A percentile compares a stretch with the other conserved stretches of the same genome.
Evolutionary conservation across 2,329 filamentous ascomycete species (phyloP).

Genomic region (Myriosclerotinia curreyana): DNA sequence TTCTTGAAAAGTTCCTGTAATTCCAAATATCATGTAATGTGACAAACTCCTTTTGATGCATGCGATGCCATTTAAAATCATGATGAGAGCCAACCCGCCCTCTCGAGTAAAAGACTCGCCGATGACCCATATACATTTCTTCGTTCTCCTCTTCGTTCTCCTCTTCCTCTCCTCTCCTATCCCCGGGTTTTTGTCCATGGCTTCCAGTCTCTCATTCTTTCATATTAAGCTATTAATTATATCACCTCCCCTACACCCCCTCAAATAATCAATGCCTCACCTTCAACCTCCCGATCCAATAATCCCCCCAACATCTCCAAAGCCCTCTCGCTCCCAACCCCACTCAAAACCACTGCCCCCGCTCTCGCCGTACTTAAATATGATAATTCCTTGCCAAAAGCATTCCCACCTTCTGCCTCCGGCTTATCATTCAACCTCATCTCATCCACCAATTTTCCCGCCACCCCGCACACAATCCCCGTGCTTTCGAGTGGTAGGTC

Average conservation of each 20-base stretch:
- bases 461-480: constrained; percentile 92
- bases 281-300: constrained; percentile 26
- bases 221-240: too few relatives aligned
- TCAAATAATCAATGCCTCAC: background rate
- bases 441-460: constrained; percentile 74
- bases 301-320: constrained; percentile 62
- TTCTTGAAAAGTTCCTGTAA: too few relatives aligned
- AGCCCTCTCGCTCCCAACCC: constrained; percentile 70
- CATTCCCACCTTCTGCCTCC: background rate
- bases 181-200: too few relatives aligned
- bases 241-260: background rate
- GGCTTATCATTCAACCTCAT: constrained; percentile 45
- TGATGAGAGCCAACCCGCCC: too few relatives aligned
- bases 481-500: constrained; percentile 82
- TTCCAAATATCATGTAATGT: too few relatives aligned
- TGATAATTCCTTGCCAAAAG: constrained; percentile 65
- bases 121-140: too few relatives aligned
- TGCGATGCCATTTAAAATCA: too few relatives aligned
- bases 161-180: too few relatives aligned
- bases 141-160: too few relatives aligned
- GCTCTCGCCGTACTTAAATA: constrained; percentile 87
- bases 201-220: too few relatives aligned
- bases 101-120: too few relatives aligned
- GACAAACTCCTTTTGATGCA: too few relatives aligned
- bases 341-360: constrained; percentile 81